phyloP scores from a whole-genome alignment of 768 basidiomycete genomes.

The Amanita fuliginea region DNA sequence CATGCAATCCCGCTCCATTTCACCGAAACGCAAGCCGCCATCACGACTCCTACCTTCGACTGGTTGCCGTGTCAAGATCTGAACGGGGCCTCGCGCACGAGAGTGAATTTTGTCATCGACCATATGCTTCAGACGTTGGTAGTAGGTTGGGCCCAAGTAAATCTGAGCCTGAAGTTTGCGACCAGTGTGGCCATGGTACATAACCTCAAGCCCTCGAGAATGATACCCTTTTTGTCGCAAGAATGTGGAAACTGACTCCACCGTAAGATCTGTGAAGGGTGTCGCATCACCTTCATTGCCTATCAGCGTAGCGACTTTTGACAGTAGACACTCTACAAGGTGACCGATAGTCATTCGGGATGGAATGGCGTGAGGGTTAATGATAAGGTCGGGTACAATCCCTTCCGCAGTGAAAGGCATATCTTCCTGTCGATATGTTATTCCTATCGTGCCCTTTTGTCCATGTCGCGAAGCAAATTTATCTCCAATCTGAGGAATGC shows the following conservation, averaged over 20 bases:
- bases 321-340: constrained; percentile 94
- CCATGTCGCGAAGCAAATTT: constrained; percentile 99
- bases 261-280: constrained; percentile 96
- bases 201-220: constrained; percentile 92
- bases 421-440: constrained; percentile 98
- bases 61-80: constrained; percentile 94
- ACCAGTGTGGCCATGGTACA: constrained; percentile 99
- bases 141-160: constrained; percentile 98
- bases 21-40: constrained; percentile 98
- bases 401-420: constrained; percentile 99
- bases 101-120: constrained; percentile 99
- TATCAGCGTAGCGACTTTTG: constrained; percentile 91
- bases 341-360: constrained; percentile 99
- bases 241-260: constrained; percentile 93
- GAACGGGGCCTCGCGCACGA: constrained; percentile 91
- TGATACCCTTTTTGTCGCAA: constrained; percentile 89
- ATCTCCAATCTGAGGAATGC: constrained; percentile 96
- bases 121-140: constrained; percentile 99
- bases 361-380: constrained; percentile 99
- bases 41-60: constrained; percentile 98
- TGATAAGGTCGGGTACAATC: constrained; percentile 93
- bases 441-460: constrained; percentile 99
- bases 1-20: constrained; percentile 99
- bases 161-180: constrained; percentile 96
- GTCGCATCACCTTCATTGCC: constrained; percentile 98